Conservation (phyloP, 257 asterid species). For the Gardenia jasminoides region DNA sequence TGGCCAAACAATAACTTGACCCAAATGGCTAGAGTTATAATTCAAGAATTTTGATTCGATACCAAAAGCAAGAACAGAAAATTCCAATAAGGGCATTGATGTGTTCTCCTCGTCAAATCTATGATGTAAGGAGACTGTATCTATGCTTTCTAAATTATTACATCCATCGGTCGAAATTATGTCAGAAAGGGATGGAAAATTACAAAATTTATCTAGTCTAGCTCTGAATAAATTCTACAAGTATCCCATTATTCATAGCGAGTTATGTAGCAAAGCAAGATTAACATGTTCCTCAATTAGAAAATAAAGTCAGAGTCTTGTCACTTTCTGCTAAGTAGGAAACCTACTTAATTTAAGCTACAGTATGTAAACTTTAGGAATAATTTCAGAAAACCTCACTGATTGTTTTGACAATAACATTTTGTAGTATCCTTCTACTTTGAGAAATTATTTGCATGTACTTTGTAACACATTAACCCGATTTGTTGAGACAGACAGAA, state of each 20-base stretch:
- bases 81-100: not conserved
- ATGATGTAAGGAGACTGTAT: too few relatives aligned
- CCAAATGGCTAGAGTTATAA: not conserved
- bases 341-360: not conserved
- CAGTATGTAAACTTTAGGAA: not conserved
- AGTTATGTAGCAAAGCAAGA: not conserved
- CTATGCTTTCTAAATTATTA: not conserved
- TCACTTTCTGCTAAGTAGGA: not conserved
- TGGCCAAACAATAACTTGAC: not conserved
- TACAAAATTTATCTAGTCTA: too few relatives aligned
- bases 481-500: too few relatives aligned
- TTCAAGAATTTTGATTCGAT: too few relatives aligned
- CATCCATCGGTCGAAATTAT: not conserved
- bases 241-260: too few relatives aligned
- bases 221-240: not conserved
- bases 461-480: too few relatives aligned
- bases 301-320: not conserved
- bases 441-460: too few relatives aligned
- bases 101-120: not conserved
- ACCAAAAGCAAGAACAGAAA: not conserved
- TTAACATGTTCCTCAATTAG: not conserved
- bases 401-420: too few relatives aligned
- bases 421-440: too few relatives aligned
- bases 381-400: too few relatives aligned
- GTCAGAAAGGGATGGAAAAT: not conserved